Conservation (phyloP, 805 yeast genomes). For the Tetrapisispora fleetii region DNA sequence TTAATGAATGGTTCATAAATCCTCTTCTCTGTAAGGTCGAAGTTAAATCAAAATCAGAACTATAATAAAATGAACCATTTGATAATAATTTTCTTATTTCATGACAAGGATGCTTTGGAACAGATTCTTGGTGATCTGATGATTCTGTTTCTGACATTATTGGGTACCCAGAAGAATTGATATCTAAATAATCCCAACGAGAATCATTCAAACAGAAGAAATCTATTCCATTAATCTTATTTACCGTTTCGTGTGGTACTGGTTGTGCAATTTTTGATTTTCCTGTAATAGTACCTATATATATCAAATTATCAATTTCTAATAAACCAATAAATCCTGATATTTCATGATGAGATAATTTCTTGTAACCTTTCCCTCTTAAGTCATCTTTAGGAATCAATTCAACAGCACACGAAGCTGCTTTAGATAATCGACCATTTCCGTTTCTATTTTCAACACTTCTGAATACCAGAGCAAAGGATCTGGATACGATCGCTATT, state of each 20-base stretch:
- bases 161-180: conserved; percentile 63
- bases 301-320: conserved; percentile 54
- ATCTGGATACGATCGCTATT: conserved; percentile 26
- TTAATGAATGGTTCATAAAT: conserved; percentile 35
- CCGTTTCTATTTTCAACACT: conserved; percentile 20
- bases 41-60: conserved; percentile 87
- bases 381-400: conserved; percentile 34
- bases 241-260: conserved; percentile 65
- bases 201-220: conserved; percentile 64
- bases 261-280: conserved; percentile 75
- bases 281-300: conserved; percentile 70
- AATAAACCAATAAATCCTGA: conserved; percentile 77
- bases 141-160: conserved; percentile 26
- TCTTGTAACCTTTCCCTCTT: conserved; percentile 32
- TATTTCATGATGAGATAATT: conserved; percentile 36
- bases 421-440: conserved; percentile 21
- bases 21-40: conserved; percentile 76
- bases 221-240: conserved; percentile 76
- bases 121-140: conserved; percentile 16
- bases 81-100: conserved; percentile 67
- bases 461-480: conserved; percentile 40
- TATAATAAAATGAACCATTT: conserved; percentile 86
- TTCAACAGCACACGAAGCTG: conserved; percentile 39
- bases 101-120: conserved; percentile 69
- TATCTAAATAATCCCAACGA: conserved; percentile 71